These are phyloP conservation scores for Knufia fluminis DNA, from an alignment of 2,329 filamentous ascomycete genomes.

Conservation along the genomic window DNA sequence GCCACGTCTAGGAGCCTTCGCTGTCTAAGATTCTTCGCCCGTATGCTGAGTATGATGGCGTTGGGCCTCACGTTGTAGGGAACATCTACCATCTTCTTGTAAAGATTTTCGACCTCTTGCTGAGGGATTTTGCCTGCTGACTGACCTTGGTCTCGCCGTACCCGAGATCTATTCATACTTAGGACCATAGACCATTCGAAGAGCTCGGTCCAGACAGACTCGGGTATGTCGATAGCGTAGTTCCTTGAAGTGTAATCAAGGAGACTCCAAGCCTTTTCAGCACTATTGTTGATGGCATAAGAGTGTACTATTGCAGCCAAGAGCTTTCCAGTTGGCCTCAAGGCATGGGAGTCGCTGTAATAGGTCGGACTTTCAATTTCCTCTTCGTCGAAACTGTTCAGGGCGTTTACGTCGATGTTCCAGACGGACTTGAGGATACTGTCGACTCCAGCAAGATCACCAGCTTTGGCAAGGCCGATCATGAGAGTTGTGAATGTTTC, in stretches of 20 bases:
- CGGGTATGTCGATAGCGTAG: slow-evolving; percentile 50
- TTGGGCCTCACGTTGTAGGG: slow-evolving; percentile 50
- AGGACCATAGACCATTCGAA: slow-evolving; percentile 59
- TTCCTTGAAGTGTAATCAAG: slow-evolving; percentile 53
- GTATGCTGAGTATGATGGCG: slow-evolving; percentile 46
- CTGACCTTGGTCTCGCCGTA: slow-evolving; percentile 27
- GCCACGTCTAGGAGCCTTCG: not conserved
- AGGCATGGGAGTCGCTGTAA: slow-evolving; percentile 42
- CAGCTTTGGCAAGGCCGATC: slow-evolving; percentile 44
- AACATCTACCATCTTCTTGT: slow-evolving; percentile 49
- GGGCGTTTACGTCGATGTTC: slow-evolving; percentile 42
- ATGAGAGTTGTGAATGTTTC: slow-evolving; percentile 47
- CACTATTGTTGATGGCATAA: slow-evolving; percentile 57
- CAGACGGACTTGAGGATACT: slow-evolving; percentile 44
- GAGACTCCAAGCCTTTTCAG: slow-evolving; percentile 49
- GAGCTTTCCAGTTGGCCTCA: slow-evolving; percentile 50
- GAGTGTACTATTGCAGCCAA: slow-evolving; percentile 59
- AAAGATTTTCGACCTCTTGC: slow-evolving; percentile 45
- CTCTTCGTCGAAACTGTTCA: slow-evolving; percentile 30
- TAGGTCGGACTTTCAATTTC: slow-evolving; percentile 29
- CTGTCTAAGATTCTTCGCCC: slow-evolving; percentile 1
- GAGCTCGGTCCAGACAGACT: slow-evolving; percentile 55
- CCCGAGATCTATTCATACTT: slow-evolving; percentile 33
- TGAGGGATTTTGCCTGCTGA: slow-evolving; percentile 32
- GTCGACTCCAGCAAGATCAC: slow-evolving; percentile 39